Evolutionary conservation across 805 yeast species (phyloP), one percentile per base, ranked within the genome.

Genomic region (Debaryomyces hansenii): DNA sequence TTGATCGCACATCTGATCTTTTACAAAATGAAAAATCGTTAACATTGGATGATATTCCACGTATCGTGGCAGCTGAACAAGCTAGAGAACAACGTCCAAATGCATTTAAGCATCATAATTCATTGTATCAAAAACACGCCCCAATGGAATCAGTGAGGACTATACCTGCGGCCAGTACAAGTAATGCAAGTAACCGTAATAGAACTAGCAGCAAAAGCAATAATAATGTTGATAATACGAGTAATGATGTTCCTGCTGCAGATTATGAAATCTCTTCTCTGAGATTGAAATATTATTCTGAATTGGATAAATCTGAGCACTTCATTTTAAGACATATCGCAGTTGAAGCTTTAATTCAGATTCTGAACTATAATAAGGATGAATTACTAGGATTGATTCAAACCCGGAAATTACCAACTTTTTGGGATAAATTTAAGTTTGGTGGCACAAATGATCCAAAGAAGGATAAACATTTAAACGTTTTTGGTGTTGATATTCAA

Each of bases 21-120:
- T 77, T 90, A 45, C 82, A 85, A 57, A 87, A 83, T 58, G 95
- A 92, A 55, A 88, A 87, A 55, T 85, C 92, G 0, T 77, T 94
- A 44, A 92, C 97, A 0, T 77, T 94, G 56, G 98, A 94, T 66
- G 99, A 94, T 66, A 94, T 94, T 56, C 96, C 98, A 6, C 78
- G 98, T 53, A 92, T 94, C 60, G 97, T 94, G 6, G 96, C 97
- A 2, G 92, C 96, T 8, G 97, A 94, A 58, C 97, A 92, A 64
- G 96, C 98, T 0, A 75, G 97, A 52, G 96, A 89, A 50, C 85
- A 87, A 59, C 78, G 96, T 47, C 97, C 97, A 2, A 90, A 90
- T 64, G 96, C 97, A 0, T 91, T 86, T 67, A 84, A 86, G 48
- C 95, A 87, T 65, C 91, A 87, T 59, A 82, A 82, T 60, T 51